Conservation (phyloP, 169 alveolate species). For the Plasmodium vivax region DNA sequence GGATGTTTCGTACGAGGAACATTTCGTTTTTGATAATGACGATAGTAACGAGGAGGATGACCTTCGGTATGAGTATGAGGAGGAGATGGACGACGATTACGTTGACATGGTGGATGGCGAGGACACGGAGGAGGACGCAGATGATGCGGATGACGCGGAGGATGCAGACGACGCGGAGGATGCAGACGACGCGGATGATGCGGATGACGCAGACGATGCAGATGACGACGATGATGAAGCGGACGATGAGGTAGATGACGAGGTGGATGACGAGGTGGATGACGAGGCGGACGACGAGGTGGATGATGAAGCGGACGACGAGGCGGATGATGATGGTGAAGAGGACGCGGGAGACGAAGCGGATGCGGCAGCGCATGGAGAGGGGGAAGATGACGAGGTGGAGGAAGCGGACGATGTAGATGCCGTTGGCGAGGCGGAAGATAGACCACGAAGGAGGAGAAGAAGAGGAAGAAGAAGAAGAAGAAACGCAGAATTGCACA, state of each 20-base stretch:
- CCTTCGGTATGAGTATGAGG: slow-evolving; percentile 61
- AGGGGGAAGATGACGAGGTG: neutral
- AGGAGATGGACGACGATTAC: slow-evolving; percentile 74
- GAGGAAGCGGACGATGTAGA: neutral
- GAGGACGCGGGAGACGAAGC: neutral
- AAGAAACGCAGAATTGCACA: slow-evolving; percentile 1
- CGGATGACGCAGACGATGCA: neutral
- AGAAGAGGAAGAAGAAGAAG: slow-evolving; percentile 23
- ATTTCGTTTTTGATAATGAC: slow-evolving; percentile 42
- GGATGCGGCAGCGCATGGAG: neutral
- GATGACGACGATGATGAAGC: slow-evolving; percentile 2
- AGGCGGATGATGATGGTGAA: slow-evolving; percentile 7
- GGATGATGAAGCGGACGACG: neutral
- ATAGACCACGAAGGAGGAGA: neutral
- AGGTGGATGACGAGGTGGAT: neutral
- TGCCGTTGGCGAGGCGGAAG: neutral
- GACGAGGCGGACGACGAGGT: neutral
- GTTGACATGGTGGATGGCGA: slow-evolving; percentile 33
- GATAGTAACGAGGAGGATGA: slow-evolving; percentile 63
- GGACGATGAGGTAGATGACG: neutral
- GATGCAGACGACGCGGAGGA: slow-evolving; percentile 22
- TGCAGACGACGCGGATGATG: neutral
- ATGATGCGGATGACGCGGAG: slow-evolving; percentile 27
- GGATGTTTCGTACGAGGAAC: slow-evolving; percentile 53
- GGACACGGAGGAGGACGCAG: neutral